Evolutionary conservation across 2,329 filamentous ascomycete species (phyloP).

Genomic region (Aspergillus cejpii): DNA sequence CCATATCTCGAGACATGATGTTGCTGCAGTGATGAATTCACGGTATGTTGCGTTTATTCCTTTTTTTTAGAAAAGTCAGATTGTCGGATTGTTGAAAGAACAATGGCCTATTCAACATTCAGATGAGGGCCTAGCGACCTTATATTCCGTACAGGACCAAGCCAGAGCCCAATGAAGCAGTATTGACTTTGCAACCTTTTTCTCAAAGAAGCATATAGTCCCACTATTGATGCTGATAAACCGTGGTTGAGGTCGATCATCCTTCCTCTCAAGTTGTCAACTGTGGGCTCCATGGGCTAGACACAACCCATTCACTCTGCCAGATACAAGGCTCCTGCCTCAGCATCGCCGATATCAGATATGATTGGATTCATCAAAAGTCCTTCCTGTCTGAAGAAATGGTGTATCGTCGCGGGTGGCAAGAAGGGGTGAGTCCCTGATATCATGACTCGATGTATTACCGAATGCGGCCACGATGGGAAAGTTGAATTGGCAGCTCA

Average conservation of each 20-base stretch:
- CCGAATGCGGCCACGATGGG: not conserved
- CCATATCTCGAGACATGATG: not conserved
- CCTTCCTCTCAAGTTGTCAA: not conserved
- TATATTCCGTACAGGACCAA: not conserved
- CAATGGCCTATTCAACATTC: too few species aligned
- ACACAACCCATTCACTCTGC: not conserved
- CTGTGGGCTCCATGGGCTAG: not conserved
- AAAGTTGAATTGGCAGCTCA: too few species aligned
- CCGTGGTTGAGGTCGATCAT: not conserved
- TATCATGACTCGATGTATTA: not conserved
- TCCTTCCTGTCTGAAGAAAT: too few species aligned
- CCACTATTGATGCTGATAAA: not conserved
- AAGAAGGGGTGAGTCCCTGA: not conserved
- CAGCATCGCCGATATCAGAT: not conserved
- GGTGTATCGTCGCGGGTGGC: not conserved
- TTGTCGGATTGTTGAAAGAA: too few species aligned
- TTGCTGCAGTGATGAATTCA: not conserved
- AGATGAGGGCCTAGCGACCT: not conserved
- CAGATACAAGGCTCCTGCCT: not conserved
- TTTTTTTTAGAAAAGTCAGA: too few species aligned
- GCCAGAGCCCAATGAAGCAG: not conserved
- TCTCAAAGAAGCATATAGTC: not conserved
- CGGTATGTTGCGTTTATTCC: too few species aligned
- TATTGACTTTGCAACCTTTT: not conserved
- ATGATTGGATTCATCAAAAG: not conserved